A percentile compares a stretch with the other conserved stretches of the same genome.
These are phyloP conservation scores for Taphrina communis DNA, from an alignment of 1,139 yeast genomes.

Conservation along the genomic window DNA sequence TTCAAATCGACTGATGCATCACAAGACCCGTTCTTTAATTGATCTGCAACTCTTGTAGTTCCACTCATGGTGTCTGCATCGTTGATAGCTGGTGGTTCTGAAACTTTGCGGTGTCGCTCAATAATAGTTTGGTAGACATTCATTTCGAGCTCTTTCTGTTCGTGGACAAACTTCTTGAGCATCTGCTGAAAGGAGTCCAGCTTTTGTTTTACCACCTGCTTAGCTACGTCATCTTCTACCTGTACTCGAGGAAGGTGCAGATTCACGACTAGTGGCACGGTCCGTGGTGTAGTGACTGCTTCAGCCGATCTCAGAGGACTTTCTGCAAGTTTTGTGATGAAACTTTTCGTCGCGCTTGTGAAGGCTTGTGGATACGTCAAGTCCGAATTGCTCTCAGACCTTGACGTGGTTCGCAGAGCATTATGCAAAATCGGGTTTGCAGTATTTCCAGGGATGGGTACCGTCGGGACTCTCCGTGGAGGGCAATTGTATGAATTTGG, in stretches of 20 bases:
- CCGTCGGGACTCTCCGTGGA: not conserved
- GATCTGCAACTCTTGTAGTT: no score
- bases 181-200: constrained; percentile 6
- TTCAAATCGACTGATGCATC: not conserved
- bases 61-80: not conserved
- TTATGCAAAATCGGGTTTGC: no score
- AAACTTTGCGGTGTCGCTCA: not conserved
- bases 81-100: not conserved
- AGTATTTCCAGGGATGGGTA: no score
- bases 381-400: not conserved
- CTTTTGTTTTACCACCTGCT: not conserved
- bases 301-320: not conserved
- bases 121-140: not conserved
- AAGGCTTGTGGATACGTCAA: not conserved
- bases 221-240: not conserved
- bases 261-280: constrained; percentile 1
- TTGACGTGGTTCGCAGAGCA: not conserved
- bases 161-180: constrained; percentile 9
- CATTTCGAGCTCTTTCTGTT: not conserved
- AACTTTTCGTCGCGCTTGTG: not conserved
- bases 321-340: not conserved
- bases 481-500: not conserved
- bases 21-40: no score
- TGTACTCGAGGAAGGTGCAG: constrained; percentile 6
- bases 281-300: not conserved